Percentiles rank a stretch among this genome's conserved stretches.
Conservation (phyloP, 108 stramenopile genomes). For the Nitzschia sp. region DNA sequence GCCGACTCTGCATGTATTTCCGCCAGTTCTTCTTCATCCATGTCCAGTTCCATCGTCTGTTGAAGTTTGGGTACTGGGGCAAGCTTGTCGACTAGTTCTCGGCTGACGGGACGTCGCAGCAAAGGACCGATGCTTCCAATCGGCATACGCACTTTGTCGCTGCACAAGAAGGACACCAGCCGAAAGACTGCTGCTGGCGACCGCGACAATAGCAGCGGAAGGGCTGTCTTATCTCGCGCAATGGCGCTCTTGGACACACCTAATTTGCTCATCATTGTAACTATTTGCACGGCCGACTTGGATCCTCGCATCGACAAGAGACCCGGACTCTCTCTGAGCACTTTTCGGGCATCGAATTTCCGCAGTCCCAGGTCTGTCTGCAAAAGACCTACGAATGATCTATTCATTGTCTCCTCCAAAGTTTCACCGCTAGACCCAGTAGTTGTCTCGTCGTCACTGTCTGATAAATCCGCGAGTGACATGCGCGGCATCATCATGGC, state of each 20-base stretch:
- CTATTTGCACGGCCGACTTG: slow-evolving; percentile 58
- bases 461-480: background rate
- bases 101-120: slow-evolving; percentile 49
- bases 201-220: slow-evolving; percentile 61
- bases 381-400: slow-evolving; percentile 49
- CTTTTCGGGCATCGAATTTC: slow-evolving; percentile 76
- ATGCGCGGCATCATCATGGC: slow-evolving; percentile 61
- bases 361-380: slow-evolving; percentile 51
- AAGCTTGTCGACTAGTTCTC: slow-evolving; percentile 61
- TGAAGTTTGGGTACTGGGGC: slow-evolving; percentile 48
- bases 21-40: background rate
- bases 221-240: slow-evolving; percentile 66
- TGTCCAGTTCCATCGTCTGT: background rate
- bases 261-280: slow-evolving; percentile 58
- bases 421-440: slow-evolving; percentile 34
- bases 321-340: slow-evolving; percentile 63
- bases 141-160: slow-evolving; percentile 65
- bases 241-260: slow-evolving; percentile 63
- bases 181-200: slow-evolving; percentile 76
- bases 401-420: slow-evolving; percentile 56
- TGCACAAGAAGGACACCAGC: slow-evolving; percentile 67
- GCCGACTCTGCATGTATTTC: background rate
- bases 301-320: slow-evolving; percentile 70
- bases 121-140: slow-evolving; percentile 64
- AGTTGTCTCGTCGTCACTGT: background rate